These are phyloP conservation scores for Jasminum sambac DNA, from an alignment of 257 asterid genomes.

Conservation along the genomic window DNA sequence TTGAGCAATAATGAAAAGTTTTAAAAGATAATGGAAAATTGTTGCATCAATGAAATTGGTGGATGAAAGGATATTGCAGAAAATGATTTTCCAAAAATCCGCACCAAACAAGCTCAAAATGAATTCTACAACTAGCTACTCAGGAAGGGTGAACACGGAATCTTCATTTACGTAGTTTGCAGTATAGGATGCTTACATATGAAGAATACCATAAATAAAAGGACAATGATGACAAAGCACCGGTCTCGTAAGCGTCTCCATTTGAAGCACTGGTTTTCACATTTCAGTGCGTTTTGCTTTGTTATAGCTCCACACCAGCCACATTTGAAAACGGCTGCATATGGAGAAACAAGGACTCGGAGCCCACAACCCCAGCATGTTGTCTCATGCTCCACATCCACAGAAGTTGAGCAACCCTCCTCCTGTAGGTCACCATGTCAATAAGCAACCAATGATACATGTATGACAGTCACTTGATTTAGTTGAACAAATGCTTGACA, in stretches of 20 bases:
- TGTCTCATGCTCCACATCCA: slow-evolving; percentile 61
- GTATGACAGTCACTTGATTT: neutral
- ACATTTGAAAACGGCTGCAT: slow-evolving; percentile 71
- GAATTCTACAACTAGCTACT: neutral
- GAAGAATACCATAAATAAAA: slow-evolving; percentile 64
- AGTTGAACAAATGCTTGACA: neutral
- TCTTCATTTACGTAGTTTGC: neutral
- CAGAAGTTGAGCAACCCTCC: slow-evolving; percentile 44
- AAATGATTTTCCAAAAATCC: no score
- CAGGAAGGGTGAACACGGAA: slow-evolving; percentile 12
- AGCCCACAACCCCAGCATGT: slow-evolving; percentile 98
- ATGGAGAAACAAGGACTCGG: slow-evolving; percentile 70
- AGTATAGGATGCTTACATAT: slow-evolving; percentile 60
- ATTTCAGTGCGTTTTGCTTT: slow-evolving; percentile 45
- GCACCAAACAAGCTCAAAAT: neutral
- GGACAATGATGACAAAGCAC: slow-evolving; percentile 61
- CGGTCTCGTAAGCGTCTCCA: slow-evolving; percentile 78
- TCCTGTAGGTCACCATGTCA: slow-evolving; percentile 44
- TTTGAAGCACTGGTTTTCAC: slow-evolving; percentile 42
- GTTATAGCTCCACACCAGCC: slow-evolving; percentile 99
- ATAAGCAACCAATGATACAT: slow-evolving; percentile 23
- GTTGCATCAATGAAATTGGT: no score
- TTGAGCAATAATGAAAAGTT: no score
- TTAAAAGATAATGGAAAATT: no score
- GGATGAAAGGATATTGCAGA: no score